A percentile compares a stretch with the other conserved stretches of the same genome.
Conservation (phyloP, 257 asterid genomes). For the Jacaranda mimosifolia region DNA sequence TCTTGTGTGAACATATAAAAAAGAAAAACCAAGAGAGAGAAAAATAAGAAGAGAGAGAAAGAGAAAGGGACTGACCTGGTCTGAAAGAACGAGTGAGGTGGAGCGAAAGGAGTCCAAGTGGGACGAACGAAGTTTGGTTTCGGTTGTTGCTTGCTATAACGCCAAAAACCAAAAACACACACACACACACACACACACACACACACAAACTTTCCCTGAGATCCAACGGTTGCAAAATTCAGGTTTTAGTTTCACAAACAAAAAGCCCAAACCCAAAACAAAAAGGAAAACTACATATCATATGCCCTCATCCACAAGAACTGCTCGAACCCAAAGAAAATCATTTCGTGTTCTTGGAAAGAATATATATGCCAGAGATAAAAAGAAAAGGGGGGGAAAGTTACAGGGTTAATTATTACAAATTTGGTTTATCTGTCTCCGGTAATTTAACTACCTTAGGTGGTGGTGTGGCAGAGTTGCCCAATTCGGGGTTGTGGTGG, state of each 20-base stretch:
- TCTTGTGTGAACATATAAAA: neutral
- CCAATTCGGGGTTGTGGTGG: constrained; percentile 3
- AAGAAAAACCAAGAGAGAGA: neutral
- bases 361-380: neutral
- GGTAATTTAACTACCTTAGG: constrained; percentile 22
- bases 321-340: neutral
- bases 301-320: neutral
- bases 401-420: neutral
- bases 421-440: neutral
- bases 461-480: constrained; percentile 34
- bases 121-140: constrained; percentile 26
- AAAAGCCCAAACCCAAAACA: neutral
- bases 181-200: constrained; percentile 5
- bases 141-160: constrained; percentile 12
- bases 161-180: constrained; percentile 11
- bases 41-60: constrained; percentile 27
- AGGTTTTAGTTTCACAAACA: constrained; percentile 13
- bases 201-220: constrained; percentile 11
- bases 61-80: constrained; percentile 48
- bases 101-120: constrained; percentile 48
- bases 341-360: neutral
- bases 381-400: neutral
- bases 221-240: constrained; percentile 37
- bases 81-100: constrained; percentile 48
- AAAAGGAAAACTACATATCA: neutral